These are phyloP conservation scores for Gigaspora rosea DNA, from an alignment of 192 early-diverging fungal species.

Conservation along the genomic window DNA sequence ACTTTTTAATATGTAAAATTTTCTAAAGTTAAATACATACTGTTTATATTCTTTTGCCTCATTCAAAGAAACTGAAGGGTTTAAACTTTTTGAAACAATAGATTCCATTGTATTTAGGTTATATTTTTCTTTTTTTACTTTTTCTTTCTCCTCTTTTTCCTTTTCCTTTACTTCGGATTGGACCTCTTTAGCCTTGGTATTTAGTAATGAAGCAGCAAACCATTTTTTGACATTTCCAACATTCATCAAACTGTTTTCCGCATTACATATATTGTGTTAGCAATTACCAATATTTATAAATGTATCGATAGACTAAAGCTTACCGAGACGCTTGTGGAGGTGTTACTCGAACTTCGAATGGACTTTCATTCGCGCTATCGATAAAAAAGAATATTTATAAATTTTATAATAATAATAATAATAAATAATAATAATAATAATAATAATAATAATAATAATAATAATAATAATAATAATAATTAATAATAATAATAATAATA, in stretches of 20 bases:
- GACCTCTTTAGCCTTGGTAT: constrained; percentile 36
- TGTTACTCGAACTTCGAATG: constrained; percentile 39
- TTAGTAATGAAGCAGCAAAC: constrained; percentile 36
- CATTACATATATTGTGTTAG: background rate
- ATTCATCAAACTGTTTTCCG: constrained; percentile 22
- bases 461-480: background rate
- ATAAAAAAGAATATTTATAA: background rate
- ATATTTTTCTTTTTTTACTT: constrained; percentile 45
- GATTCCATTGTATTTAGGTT: constrained; percentile 48
- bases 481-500: background rate
- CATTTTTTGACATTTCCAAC: constrained; percentile 29
- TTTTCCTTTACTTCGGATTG: constrained; percentile 37
- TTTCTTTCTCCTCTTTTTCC: constrained; percentile 40
- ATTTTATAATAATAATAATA: background rate
- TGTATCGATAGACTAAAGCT: background rate
- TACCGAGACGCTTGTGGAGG: constrained; percentile 5
- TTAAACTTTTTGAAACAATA: constrained; percentile 47
- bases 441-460: background rate
- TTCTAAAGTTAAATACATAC: constrained; percentile 34
- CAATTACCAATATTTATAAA: background rate
- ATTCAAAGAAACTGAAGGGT: constrained; percentile 51
- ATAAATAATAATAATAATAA: background rate
- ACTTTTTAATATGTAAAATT: background rate
- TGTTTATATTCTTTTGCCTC: constrained; percentile 63
- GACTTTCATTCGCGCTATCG: constrained; percentile 38